These are phyloP conservation scores for Myxozyma nipponensis DNA, from an alignment of 805 yeast genomes.

Conservation along the genomic window DNA sequence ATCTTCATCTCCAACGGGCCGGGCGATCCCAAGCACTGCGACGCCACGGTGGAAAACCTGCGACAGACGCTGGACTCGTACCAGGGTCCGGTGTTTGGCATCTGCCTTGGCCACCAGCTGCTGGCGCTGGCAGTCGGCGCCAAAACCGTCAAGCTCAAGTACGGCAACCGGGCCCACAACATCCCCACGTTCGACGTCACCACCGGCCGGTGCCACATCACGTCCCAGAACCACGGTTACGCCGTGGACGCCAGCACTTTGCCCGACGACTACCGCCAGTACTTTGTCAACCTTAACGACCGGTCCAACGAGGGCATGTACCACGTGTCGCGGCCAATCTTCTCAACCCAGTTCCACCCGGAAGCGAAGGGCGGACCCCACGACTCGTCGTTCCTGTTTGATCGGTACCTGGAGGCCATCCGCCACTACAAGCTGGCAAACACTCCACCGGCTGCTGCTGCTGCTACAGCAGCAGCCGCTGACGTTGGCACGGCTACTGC, in stretches of 20 bases:
- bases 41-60: constrained; percentile 69
- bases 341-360: constrained; percentile 97
- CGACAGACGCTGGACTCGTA: constrained; percentile 62
- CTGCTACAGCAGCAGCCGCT: constrained; percentile 1
- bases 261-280: constrained; percentile 74
- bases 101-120: constrained; percentile 97
- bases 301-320: constrained; percentile 97
- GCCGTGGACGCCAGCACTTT: constrained; percentile 86
- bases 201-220: constrained; percentile 95
- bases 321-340: constrained; percentile 80
- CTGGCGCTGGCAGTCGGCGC: constrained; percentile 96
- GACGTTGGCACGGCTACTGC: background rate
- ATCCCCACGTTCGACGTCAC: constrained; percentile 88
- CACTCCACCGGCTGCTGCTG: constrained; percentile 1
- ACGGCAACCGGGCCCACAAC: constrained; percentile 99
- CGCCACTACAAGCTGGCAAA: constrained; percentile 46
- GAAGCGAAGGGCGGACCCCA: constrained; percentile 99
- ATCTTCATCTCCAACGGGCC: constrained; percentile 94
- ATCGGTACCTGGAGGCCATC: constrained; percentile 76
- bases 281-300: constrained; percentile 89
- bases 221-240: constrained; percentile 98
- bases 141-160: constrained; percentile 82
- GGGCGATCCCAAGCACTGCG: constrained; percentile 94
- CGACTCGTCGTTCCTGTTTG: constrained; percentile 87
- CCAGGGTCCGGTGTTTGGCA: constrained; percentile 89